Conservation (phyloP, 768 basidiomycete species). For the Rhodotorula sphaerocarpa region DNA sequence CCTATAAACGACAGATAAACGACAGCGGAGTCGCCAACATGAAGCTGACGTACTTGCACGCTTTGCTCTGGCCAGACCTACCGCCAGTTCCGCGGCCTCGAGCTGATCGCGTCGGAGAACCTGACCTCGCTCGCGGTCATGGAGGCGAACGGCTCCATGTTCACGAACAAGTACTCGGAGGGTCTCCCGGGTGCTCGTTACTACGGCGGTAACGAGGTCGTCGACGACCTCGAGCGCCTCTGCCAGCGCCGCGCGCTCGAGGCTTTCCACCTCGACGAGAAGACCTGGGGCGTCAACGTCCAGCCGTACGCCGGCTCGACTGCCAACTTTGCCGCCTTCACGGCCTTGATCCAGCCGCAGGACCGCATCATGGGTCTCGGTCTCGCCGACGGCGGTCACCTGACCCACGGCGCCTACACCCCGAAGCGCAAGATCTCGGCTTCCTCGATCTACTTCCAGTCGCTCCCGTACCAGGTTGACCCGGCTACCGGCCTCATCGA, state of each 20-base stretch:
- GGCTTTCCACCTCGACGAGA: slow-evolving; percentile 83
- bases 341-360: slow-evolving; percentile 89
- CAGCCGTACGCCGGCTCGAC: slow-evolving; percentile 63
- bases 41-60: not conserved
- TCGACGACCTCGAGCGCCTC: slow-evolving; percentile 89
- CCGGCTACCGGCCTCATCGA: slow-evolving; percentile 80
- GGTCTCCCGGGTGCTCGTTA: slow-evolving; percentile 81
- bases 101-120: slow-evolving; percentile 99
- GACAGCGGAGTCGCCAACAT: not conserved
- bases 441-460: slow-evolving; percentile 99
- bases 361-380: slow-evolving; percentile 99
- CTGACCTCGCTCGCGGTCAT: slow-evolving; percentile 89
- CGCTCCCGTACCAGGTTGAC: slow-evolving; percentile 81
- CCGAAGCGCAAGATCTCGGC: slow-evolving; percentile 98
- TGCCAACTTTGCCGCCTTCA: slow-evolving; percentile 84
- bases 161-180: slow-evolving; percentile 98
- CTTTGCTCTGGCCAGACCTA: slow-evolving; percentile 81
- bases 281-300: slow-evolving; percentile 95
- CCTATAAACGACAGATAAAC: too few relatives aligned
- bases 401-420: slow-evolving; percentile 84
- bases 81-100: slow-evolving; percentile 93
- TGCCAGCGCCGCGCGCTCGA: slow-evolving; percentile 90
- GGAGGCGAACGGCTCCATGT: slow-evolving; percentile 96
- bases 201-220: slow-evolving; percentile 61
- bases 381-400: slow-evolving; percentile 91